Conservation (phyloP, 2,329 filamentous ascomycete genomes). For the Alternaria sp. region DNA sequence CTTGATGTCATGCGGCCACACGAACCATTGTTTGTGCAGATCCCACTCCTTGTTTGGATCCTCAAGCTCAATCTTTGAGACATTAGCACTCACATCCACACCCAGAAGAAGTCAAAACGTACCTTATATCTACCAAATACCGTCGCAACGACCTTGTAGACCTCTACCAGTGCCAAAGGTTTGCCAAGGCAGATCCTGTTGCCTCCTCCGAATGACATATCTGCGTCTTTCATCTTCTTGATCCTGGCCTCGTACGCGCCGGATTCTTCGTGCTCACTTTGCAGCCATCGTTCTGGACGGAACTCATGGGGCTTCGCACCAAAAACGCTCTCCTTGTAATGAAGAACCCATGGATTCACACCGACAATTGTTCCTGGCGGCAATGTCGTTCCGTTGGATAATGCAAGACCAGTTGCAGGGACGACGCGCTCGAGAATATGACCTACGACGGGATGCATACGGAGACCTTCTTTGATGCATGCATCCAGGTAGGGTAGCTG, state of each 20-base stretch:
- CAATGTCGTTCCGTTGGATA: constrained; percentile 30
- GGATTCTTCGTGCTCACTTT: constrained; percentile 15
- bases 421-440: constrained; percentile 43
- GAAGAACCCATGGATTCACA: constrained; percentile 40
- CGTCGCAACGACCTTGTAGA: constrained; percentile 56
- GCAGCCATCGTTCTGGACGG: constrained; percentile 45
- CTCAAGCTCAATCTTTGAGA: constrained; percentile 43
- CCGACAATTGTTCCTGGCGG: constrained; percentile 43
- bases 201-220: constrained; percentile 40
- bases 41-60: constrained; percentile 48
- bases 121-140: constrained; percentile 52
- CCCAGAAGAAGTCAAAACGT: constrained; percentile 42
- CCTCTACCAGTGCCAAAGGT: constrained; percentile 37
- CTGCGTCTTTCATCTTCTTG: constrained; percentile 43
- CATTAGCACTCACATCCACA: neutral
- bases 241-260: constrained; percentile 25
- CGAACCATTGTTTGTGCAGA: constrained; percentile 52
- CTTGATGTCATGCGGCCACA: constrained; percentile 45
- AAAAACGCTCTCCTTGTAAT: constrained; percentile 27
- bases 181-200: constrained; percentile 39
- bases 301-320: constrained; percentile 27
- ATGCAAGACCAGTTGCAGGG: constrained; percentile 21
- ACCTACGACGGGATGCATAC: constrained; percentile 51
- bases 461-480: constrained; percentile 55
- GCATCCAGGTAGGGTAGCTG: constrained; percentile 54